These are phyloP conservation scores for Microsporum canis DNA, from an alignment of 2,329 filamentous ascomycete genomes.

Conservation along the genomic window DNA sequence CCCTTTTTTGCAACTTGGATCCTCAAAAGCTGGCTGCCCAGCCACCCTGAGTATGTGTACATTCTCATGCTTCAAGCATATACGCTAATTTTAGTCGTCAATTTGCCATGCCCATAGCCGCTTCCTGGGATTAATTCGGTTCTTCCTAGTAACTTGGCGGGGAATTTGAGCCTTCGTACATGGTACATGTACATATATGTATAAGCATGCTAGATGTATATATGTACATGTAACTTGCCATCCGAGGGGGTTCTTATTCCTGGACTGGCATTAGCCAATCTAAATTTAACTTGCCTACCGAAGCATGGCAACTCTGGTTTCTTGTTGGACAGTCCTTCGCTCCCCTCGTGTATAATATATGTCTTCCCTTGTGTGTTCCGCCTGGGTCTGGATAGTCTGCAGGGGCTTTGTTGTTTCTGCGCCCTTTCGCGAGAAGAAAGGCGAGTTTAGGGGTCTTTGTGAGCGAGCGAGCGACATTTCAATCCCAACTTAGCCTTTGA, in stretches of 20 bases:
- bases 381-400: neutral
- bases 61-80: neutral
- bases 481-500: constrained; percentile 1
- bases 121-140: constrained; percentile 1
- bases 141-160: neutral
- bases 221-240: neutral
- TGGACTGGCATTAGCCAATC: constrained; percentile 1
- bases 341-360: neutral
- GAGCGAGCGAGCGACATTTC: constrained; percentile 1
- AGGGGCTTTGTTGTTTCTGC: neutral
- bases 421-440: neutral
- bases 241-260: neutral
- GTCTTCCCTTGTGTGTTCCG: neutral
- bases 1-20: neutral
- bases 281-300: constrained; percentile 1
- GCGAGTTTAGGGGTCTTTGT: neutral
- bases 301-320: neutral
- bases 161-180: neutral
- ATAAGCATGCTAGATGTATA: neutral
- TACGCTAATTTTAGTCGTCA: constrained; percentile 2
- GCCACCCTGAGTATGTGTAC: neutral
- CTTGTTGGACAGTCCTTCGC: neutral
- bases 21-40: neutral
- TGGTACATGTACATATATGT: neutral
- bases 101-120: constrained; percentile 2